Conservation (phyloP, 352 stramenopile species). For the Halophytophthora batemanensis region DNA sequence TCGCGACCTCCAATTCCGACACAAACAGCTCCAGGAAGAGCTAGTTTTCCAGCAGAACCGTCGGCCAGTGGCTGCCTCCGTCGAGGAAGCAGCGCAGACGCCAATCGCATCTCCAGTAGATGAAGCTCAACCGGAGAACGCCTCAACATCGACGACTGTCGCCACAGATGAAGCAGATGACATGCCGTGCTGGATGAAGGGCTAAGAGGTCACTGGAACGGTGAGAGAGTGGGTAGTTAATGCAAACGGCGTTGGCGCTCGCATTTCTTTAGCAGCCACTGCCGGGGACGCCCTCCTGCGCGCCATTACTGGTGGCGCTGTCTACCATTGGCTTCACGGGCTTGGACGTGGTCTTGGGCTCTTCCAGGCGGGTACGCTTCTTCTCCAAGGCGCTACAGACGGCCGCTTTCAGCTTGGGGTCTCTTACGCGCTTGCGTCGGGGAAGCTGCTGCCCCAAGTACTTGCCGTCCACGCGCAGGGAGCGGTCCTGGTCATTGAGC, state of each 20-base stretch:
- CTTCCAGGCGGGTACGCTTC: background rate
- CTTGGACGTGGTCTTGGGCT: background rate
- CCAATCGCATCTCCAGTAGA: background rate
- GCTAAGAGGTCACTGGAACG: conserved; percentile 9
- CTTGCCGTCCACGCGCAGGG: conserved; percentile 48
- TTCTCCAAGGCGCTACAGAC: conserved; percentile 47
- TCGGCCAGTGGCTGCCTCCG: background rate
- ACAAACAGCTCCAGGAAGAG: conserved; percentile 71
- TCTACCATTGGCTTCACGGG: conserved; percentile 13
- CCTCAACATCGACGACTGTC: background rate
- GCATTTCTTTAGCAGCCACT: too few relatives aligned
- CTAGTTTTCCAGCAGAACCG: conserved; percentile 58
- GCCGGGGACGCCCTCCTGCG: background rate
- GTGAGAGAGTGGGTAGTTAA: conserved; percentile 4
- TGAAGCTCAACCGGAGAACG: conserved; percentile 6
- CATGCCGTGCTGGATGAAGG: conserved; percentile 45
- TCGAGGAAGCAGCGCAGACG: background rate
- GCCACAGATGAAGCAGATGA: conserved; percentile 14
- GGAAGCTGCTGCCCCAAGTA: conserved; percentile 21
- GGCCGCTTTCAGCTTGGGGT: conserved; percentile 32
- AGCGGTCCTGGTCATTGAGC: conserved; percentile 72
- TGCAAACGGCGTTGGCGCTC: conserved; percentile 7
- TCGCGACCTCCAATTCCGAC: conserved; percentile 58
- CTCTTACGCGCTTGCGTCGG: conserved; percentile 25
- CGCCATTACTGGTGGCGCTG: conserved; percentile 3